A percentile compares a stretch with the other conserved stretches of the same genome.
Conservation (phyloP, 2,329 filamentous ascomycete genomes). For the Aureobasidium vineae region DNA sequence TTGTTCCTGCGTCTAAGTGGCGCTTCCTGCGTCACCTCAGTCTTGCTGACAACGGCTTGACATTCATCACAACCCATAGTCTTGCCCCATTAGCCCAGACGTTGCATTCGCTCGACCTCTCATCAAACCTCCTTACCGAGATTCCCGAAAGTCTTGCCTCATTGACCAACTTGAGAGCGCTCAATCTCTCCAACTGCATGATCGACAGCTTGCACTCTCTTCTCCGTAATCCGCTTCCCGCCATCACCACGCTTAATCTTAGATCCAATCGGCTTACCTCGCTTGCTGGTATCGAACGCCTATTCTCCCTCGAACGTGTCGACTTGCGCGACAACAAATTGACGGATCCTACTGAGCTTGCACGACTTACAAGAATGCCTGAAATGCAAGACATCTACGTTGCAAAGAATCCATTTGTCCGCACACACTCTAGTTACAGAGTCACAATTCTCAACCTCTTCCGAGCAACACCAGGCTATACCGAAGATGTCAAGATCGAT, state of each 20-base stretch:
- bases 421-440: slow-evolving; percentile 80
- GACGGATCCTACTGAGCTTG: slow-evolving; percentile 87
- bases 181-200: slow-evolving; percentile 97
- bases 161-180: slow-evolving; percentile 79
- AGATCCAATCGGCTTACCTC: slow-evolving; percentile 84
- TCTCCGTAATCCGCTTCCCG: slow-evolving; percentile 79
- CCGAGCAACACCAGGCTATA: slow-evolving; percentile 82
- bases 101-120: slow-evolving; percentile 87
- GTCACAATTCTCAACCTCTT: slow-evolving; percentile 96
- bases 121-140: slow-evolving; percentile 88
- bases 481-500: slow-evolving; percentile 88
- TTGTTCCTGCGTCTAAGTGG: slow-evolving; percentile 86
- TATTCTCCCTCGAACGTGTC: slow-evolving; percentile 83
- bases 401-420: slow-evolving; percentile 85
- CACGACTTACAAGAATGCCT: slow-evolving; percentile 83
- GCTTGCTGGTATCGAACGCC: slow-evolving; percentile 82
- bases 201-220: slow-evolving; percentile 91
- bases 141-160: slow-evolving; percentile 87
- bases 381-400: slow-evolving; percentile 93
- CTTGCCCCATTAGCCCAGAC: slow-evolving; percentile 81
- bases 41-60: slow-evolving; percentile 86
- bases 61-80: slow-evolving; percentile 70
- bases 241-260: slow-evolving; percentile 89
- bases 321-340: slow-evolving; percentile 89
- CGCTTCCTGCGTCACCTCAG: slow-evolving; percentile 90